phyloP scores from a whole-genome alignment of 2,329 filamentous ascomycete genomes.

The Zymoseptoria crescenta region DNA sequence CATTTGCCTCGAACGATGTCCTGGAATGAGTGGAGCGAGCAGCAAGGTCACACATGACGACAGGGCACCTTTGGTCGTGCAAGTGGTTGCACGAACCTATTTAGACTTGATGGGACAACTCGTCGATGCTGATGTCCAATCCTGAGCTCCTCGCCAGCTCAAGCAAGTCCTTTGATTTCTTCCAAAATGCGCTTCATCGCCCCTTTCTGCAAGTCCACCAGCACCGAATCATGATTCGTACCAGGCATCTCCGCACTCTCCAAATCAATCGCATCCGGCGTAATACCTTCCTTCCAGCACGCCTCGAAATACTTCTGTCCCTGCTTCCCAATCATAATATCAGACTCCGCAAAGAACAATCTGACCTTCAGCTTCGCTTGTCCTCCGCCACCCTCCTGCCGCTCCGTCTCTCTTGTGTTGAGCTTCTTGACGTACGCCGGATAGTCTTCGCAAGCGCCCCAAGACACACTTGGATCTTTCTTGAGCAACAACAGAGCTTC shows the following conservation, averaged over 20 bases:
- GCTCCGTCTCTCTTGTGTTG: conserved; percentile 12
- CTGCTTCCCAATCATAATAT: conserved; percentile 37
- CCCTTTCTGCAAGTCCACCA: conserved; percentile 20
- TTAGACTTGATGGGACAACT: conserved; percentile 15
- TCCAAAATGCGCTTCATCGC: conserved; percentile 18
- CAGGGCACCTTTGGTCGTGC: background rate
- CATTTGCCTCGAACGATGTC: too few species aligned
- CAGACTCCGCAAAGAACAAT: conserved; percentile 33
- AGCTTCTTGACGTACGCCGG: conserved; percentile 17
- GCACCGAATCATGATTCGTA: conserved; percentile 35
- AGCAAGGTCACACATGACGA: background rate
- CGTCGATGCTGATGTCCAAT: too few species aligned
- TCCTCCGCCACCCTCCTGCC: background rate
- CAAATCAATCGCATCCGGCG: conserved; percentile 30
- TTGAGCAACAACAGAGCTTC: conserved; percentile 34
- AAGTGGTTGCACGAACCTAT: conserved; percentile 2
- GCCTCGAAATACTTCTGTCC: conserved; percentile 38
- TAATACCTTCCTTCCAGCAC: conserved; percentile 31
- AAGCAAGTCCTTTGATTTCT: conserved; percentile 3
- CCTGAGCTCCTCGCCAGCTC: background rate
- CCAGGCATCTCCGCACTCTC: conserved; percentile 22
- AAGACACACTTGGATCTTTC: conserved; percentile 25
- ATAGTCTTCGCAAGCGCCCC: conserved; percentile 34
- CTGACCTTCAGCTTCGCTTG: conserved; percentile 22
- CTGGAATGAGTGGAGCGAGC: background rate